Evolutionary conservation across 2,329 filamentous ascomycete genomes (phyloP), one percentile per base, ranked within the genome.

Genomic region (Diaporthe humulicola): DNA sequence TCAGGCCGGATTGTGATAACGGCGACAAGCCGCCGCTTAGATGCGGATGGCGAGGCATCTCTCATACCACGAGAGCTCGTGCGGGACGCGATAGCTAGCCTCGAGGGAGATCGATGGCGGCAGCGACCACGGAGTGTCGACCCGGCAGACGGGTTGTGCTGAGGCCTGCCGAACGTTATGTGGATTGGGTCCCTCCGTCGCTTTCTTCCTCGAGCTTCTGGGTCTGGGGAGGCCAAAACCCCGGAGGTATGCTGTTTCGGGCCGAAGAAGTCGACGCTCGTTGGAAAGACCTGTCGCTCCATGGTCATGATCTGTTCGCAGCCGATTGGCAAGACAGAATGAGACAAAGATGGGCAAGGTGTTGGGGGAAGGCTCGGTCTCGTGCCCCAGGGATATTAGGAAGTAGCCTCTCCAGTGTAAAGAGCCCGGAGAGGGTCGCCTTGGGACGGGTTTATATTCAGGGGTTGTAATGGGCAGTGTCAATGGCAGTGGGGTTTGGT

Each of bases 61-160:
- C 80, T 72, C 28, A 52, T 71, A 30, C n/a, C 30, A 52, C 73
- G 71, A 74, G 79, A 78, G 28, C 73, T 57, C 70, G 71, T 72
- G 54, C 76, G 77, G 15, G 83, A 81, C 36, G 79, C 72, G 36
- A 80, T 74, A 61, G 77, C 75, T 45, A 83, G 45, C 56, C 82
- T 77, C 28, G 83, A 84, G 10, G 80, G 80, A 22, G 85, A 86
- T 45, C 85, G 84, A 74, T 84, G 78, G 25, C 85, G 81, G 71
- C 82, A 82, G n/a, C 85, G 84, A 25, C 85, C 85, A 48, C 85
- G 83, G 67, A 85, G 83, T 2, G 83, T 85, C 57, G 84, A 85
- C 58, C 84, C 83, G 48, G 81, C 79, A 7, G 84, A 84, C 6
- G 81, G 78, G n/a, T 80, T 74, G 54, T 82, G 78, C 17, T 79